A percentile compares a stretch with the other conserved stretches of the same genome.
Evolutionary conservation across 441 rosid genomes (phyloP).

Genomic region (Gossypium aridum): DNA sequence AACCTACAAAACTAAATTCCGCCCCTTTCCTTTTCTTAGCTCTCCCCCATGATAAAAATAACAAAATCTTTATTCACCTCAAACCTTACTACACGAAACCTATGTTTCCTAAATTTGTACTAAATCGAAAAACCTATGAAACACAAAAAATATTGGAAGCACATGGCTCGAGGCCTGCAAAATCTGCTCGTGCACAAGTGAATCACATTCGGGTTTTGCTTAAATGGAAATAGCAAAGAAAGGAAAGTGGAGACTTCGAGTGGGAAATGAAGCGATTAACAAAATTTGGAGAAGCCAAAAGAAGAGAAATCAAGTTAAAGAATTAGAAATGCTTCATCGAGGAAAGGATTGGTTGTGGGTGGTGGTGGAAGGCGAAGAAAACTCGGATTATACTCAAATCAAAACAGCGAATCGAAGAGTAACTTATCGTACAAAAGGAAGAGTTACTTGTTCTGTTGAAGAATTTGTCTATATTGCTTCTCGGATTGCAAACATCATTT

Average conservation of each 20-base stretch:
- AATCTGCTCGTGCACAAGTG: not conserved
- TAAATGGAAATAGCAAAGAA: not conserved
- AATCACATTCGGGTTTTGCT: not conserved
- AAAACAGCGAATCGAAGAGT: not conserved
- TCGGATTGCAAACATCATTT: not conserved
- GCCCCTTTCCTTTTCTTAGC: not conserved
- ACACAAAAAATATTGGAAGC: not conserved
- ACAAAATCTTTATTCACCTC: not conserved
- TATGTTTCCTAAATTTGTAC: not conserved
- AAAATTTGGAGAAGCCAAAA: not conserved
- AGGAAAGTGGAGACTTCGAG: too few species aligned
- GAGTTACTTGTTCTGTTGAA: not conserved
- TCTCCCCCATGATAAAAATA: not conserved
- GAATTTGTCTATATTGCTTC: not conserved
- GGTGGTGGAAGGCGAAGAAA: not conserved
- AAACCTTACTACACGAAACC: not conserved
- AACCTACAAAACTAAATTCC: not conserved
- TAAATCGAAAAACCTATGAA: not conserved
- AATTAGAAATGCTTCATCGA: not conserved
- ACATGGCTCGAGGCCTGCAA: not conserved
- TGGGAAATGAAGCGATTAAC: not conserved
- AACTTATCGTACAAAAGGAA: not conserved
- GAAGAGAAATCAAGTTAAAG: not conserved
- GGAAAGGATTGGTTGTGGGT: not conserved
- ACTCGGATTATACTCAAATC: not conserved